Evolutionary conservation across 208 protist genomes (phyloP).

Genomic region (Crithidia sp.): DNA sequence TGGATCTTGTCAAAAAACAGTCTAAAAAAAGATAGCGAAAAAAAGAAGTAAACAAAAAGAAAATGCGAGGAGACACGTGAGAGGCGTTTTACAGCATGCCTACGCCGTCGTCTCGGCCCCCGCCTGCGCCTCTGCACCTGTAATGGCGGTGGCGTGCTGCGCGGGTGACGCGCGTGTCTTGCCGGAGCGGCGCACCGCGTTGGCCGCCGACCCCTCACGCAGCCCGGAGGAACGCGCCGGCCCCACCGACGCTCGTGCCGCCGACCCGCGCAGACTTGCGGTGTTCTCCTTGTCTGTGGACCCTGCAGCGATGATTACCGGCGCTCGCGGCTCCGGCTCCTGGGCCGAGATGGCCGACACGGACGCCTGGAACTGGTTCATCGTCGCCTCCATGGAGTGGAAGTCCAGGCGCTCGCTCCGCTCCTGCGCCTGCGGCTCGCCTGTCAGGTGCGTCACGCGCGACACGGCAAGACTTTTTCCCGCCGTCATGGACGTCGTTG

Average conservation of each 20-base stretch:
- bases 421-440: constrained; percentile 9
- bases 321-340: constrained; percentile 17
- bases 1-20: too few species aligned
- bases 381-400: constrained; percentile 32
- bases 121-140: not conserved
- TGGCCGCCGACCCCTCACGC: constrained; percentile 19
- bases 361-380: constrained; percentile 26
- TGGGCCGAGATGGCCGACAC: not conserved
- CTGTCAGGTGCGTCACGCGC: constrained; percentile 3
- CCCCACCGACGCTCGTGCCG: not conserved
- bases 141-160: not conserved
- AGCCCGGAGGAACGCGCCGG: not conserved
- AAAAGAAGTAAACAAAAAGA: not conserved
- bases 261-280: not conserved
- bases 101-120: not conserved
- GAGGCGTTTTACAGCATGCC: not conserved
- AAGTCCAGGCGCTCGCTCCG: constrained; percentile 13
- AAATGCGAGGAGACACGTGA: not conserved
- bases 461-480: constrained; percentile 20
- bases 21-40: too few species aligned
- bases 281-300: constrained; percentile 23
- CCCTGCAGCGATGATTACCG: not conserved
- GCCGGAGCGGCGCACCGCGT: constrained; percentile 10
- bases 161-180: constrained; percentile 23
- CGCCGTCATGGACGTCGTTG: constrained; percentile 2